Evolutionary conservation across 345 rosid genomes (phyloP).

Genomic region (Eutrema japonicum): DNA sequence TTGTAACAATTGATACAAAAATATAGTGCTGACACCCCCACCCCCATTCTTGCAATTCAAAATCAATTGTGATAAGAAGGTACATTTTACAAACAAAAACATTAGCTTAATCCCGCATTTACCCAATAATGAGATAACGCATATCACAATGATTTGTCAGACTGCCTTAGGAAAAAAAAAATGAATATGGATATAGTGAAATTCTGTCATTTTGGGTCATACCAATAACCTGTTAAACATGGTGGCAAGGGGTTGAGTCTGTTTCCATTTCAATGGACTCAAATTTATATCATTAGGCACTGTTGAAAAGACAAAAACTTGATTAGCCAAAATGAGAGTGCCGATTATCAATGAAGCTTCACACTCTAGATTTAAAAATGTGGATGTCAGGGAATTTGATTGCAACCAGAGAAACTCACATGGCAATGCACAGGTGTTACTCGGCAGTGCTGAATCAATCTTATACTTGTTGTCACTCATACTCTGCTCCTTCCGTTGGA

Average conservation of each 20-base stretch:
- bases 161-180: background rate
- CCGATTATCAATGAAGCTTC: slow-evolving; percentile 2
- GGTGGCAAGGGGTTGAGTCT: slow-evolving; percentile 53
- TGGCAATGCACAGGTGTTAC: slow-evolving; percentile 48
- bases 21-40: background rate
- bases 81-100: background rate
- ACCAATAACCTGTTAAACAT: slow-evolving; percentile 83
- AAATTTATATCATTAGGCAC: slow-evolving; percentile 51
- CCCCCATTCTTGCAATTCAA: slow-evolving; percentile 6
- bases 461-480: slow-evolving; percentile 43
- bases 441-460: slow-evolving; percentile 44
- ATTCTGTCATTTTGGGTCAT: slow-evolving; percentile 40
- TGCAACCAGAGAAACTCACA: slow-evolving; percentile 49
- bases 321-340: slow-evolving; percentile 33
- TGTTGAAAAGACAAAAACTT: slow-evolving; percentile 31
- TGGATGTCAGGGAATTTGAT: slow-evolving; percentile 11
- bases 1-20: background rate
- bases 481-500: slow-evolving; percentile 47
- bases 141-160: slow-evolving; percentile 6
- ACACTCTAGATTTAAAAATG: slow-evolving; percentile 15
- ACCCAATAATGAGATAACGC: slow-evolving; percentile 7
- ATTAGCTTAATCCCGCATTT: slow-evolving; percentile 1
- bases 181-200: slow-evolving; percentile 18
- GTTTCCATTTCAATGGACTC: slow-evolving; percentile 52
- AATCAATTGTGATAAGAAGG: slow-evolving; percentile 5